Evolutionary conservation across 345 rosid genomes (phyloP).

Genomic region (Heritiera littoralis): DNA sequence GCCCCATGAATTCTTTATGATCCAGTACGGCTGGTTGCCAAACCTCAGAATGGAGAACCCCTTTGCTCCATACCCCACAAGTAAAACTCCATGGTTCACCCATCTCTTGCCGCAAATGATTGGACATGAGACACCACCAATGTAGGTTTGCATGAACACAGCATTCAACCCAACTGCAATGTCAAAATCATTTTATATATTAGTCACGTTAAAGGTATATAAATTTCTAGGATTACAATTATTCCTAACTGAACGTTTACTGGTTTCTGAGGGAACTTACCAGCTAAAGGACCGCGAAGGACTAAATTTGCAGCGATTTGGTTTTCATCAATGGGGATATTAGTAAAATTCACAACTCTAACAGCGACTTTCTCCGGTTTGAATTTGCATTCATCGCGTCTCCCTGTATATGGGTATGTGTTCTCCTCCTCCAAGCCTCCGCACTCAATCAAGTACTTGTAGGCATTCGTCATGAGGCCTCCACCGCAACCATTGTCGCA

Average conservation of each 20-base stretch:
- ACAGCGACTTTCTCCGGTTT: conserved; percentile 52
- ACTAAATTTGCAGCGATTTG: conserved; percentile 79
- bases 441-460: conserved; percentile 64
- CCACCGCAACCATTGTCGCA: conserved; percentile 84
- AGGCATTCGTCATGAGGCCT: conserved; percentile 93
- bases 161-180: conserved; percentile 74
- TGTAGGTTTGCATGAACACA: conserved; percentile 83
- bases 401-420: conserved; percentile 68
- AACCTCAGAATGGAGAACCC: conserved; percentile 79
- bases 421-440: conserved; percentile 81
- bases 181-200: not conserved
- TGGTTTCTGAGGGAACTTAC: conserved; percentile 31
- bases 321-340: conserved; percentile 60
- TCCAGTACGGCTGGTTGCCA: conserved; percentile 73
- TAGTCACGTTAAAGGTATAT: not conserved
- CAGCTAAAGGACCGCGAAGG: conserved; percentile 75
- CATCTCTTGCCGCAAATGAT: conserved; percentile 70
- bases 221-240: not conserved
- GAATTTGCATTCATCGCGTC: conserved; percentile 63
- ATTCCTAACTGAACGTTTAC: not conserved
- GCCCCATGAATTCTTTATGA: conserved; percentile 94
- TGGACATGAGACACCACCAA: conserved; percentile 92
- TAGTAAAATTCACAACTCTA: conserved; percentile 59
- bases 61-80: conserved; percentile 72
- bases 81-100: conserved; percentile 77